Evolutionary conservation across 768 basidiomycete species (phyloP).

Genomic region (Lactifluus piperatus): DNA sequence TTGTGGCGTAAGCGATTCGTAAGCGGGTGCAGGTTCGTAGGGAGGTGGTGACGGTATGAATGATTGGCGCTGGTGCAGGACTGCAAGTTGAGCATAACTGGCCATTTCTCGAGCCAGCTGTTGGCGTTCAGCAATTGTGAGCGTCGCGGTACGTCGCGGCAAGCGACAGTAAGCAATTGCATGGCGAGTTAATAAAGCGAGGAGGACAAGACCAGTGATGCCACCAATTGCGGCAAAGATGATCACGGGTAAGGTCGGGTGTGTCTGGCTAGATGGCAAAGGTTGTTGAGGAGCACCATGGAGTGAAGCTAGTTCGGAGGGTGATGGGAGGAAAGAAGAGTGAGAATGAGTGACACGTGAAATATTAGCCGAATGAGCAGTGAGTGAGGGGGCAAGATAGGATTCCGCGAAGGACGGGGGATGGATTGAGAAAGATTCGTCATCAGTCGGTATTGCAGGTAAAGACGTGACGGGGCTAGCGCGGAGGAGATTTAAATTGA

Average conservation of each 20-base stretch:
- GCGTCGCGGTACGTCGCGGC: constrained; percentile 38
- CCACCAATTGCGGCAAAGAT: constrained; percentile 41
- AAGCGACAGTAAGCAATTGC: constrained; percentile 36
- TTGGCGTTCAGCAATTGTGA: constrained; percentile 34
- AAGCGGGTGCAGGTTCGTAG: constrained; percentile 44
- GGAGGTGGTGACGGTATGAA: constrained; percentile 41
- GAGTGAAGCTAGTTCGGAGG: neutral
- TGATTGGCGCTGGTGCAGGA: constrained; percentile 16
- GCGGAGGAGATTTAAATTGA: too few relatives aligned
- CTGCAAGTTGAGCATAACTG: constrained; percentile 35
- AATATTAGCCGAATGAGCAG: too few relatives aligned
- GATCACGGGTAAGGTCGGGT: constrained; percentile 27
- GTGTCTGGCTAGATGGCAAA: neutral
- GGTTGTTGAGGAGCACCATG: neutral
- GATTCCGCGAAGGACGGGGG: neutral
- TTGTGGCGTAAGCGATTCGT: constrained; percentile 25
- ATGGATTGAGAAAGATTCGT: neutral
- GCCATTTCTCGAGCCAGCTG: constrained; percentile 44
- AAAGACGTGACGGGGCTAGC: neutral
- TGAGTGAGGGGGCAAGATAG: neutral
- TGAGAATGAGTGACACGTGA: neutral
- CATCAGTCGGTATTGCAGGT: neutral
- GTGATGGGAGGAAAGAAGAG: neutral
- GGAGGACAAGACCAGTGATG: constrained; percentile 29
- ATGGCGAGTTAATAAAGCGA: constrained; percentile 35